phyloP scores from a whole-genome alignment of 176 grass and related monocot genomes.

The Triticum turgidum region DNA sequence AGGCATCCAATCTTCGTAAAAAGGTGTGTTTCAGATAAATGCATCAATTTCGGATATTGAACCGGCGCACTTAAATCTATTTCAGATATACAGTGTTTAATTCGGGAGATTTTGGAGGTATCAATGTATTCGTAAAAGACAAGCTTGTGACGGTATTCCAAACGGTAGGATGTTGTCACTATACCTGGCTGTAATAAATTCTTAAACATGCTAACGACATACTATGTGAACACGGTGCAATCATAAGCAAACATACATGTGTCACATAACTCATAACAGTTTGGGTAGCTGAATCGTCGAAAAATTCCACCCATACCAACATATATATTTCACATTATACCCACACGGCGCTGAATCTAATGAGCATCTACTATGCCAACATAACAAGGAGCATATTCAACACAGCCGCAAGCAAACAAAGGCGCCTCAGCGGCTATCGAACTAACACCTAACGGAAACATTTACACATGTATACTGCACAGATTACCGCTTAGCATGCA shows the following conservation, averaged over 20 bases:
- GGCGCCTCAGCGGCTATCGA: neutral
- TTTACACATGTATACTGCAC: neutral
- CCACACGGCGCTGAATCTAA: neutral
- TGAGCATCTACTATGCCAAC: neutral
- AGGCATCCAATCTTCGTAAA: neutral
- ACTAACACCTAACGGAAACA: neutral
- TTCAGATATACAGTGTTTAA: neutral
- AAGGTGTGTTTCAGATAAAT: neutral
- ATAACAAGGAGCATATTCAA: neutral
- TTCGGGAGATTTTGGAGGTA: neutral
- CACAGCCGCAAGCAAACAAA: slow-evolving; percentile 1
- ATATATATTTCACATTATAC: neutral
- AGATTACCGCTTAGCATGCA: neutral
- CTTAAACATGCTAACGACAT: neutral
- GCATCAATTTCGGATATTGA: neutral
- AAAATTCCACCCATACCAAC: no score
- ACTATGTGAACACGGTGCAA: neutral
- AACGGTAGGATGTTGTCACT: neutral
- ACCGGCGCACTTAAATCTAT: neutral
- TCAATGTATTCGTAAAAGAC: neutral
- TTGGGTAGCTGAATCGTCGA: neutral
- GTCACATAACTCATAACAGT: neutral
- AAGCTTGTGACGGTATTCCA: neutral
- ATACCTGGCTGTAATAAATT: slow-evolving; percentile 4
- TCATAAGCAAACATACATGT: slow-evolving; percentile 21